phyloP scores from a whole-genome alignment of 2,329 filamentous ascomycete genomes.

The Graphiopsis chlorocephala region DNA sequence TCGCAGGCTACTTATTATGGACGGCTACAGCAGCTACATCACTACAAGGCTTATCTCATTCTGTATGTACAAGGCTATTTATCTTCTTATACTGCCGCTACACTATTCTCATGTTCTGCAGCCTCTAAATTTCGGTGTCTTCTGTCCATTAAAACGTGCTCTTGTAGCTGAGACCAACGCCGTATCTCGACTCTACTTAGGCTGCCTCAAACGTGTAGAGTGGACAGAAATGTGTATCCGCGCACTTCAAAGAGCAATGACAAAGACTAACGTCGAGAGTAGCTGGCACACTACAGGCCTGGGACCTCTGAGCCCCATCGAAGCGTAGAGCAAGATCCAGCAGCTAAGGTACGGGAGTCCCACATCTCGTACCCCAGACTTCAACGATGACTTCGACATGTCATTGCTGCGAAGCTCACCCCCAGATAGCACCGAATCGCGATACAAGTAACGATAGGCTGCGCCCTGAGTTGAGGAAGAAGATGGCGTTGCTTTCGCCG shows the following conservation, averaged over 20 bases:
- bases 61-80: constrained; percentile 16
- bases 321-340: not conserved
- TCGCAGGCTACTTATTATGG: constrained; percentile 16
- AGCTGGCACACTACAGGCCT: not conserved
- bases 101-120: constrained; percentile 17
- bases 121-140: constrained; percentile 17
- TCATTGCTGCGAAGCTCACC: not conserved
- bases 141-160: constrained; percentile 17
- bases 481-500: not conserved
- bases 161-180: constrained; percentile 6
- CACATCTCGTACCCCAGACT: not conserved
- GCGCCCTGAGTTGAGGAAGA: not conserved
- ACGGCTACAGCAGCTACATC: constrained; percentile 18
- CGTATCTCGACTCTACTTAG: not conserved
- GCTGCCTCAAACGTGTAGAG: not conserved
- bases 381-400: not conserved
- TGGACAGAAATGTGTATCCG: constrained; percentile 16
- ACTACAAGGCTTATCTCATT: constrained; percentile 13
- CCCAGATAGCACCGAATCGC: not conserved
- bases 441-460: not conserved
- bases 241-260: not conserved
- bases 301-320: not conserved
- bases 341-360: too few relatives aligned
- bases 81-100: constrained; percentile 18
- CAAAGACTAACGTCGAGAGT: not conserved